Conservation (phyloP, 257 asterid genomes). For the Plectranthus barbatus region DNA sequence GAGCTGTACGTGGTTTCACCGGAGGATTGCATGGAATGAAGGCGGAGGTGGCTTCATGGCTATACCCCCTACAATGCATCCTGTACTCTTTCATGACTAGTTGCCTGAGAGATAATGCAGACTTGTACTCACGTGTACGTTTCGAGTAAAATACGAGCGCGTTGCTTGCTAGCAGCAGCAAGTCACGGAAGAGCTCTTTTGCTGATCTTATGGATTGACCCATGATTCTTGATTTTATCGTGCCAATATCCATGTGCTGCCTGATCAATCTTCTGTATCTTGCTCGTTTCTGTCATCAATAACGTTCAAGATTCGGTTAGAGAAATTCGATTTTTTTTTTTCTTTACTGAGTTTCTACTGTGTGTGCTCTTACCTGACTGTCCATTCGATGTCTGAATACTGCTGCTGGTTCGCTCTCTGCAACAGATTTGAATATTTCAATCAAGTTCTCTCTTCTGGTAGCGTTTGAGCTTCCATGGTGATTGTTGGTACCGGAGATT, state of each 20-base stretch:
- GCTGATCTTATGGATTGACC: constrained; percentile 38
- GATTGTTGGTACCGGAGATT: constrained; percentile 19
- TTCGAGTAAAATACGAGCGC: constrained; percentile 80
- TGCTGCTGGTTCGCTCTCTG: constrained; percentile 49
- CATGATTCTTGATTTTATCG: constrained; percentile 54
- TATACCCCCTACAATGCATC: constrained; percentile 28
- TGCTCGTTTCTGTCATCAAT: constrained; percentile 59
- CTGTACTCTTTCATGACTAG: constrained; percentile 50
- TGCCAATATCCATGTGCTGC: constrained; percentile 68
- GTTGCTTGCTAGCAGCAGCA: constrained; percentile 70
- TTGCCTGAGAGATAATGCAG: constrained; percentile 55
- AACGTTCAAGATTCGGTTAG: background rate
- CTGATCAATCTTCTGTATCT: constrained; percentile 65
- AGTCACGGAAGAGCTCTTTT: constrained; percentile 69
- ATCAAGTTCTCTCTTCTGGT: constrained; percentile 29
- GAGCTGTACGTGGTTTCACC: constrained; percentile 66
- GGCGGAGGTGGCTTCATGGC: constrained; percentile 38
- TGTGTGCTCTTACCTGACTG: constrained; percentile 49
- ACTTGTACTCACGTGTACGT: constrained; percentile 73
- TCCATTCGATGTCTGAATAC: constrained; percentile 89
- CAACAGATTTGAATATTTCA: constrained; percentile 45
- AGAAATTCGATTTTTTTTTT: background rate
- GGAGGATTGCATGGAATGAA: constrained; percentile 61
- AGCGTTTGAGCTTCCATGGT: background rate
- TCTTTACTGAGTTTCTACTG: too few relatives aligned